Percentiles rank a stretch among this genome's conserved stretches.
phyloP scores from a whole-genome alignment of 306 rosid genomes.

The Medicago ruthenica region DNA sequence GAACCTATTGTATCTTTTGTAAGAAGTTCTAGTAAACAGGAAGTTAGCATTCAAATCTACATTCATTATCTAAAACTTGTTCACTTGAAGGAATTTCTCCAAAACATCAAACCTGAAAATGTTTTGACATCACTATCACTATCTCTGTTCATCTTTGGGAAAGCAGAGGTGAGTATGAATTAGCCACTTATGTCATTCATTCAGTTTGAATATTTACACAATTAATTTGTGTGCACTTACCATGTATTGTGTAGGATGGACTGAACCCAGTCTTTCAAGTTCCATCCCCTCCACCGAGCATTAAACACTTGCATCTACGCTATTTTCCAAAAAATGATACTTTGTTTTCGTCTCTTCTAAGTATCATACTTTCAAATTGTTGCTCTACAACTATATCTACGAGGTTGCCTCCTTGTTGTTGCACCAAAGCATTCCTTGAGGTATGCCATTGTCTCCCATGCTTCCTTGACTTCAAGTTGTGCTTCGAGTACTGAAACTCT shows the following conservation, averaged over 20 bases:
- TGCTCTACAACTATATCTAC: constrained; percentile 15
- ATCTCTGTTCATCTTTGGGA: too few species aligned
- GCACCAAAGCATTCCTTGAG: constrained; percentile 29
- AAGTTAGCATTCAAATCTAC: too few species aligned
- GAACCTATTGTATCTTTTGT: too few species aligned
- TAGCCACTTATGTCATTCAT: not conserved
- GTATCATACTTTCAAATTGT: constrained; percentile 31
- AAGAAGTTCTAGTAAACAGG: constrained; percentile 24
- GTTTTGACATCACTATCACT: too few species aligned
- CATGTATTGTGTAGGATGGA: constrained; percentile 25
- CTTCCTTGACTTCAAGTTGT: not conserved
- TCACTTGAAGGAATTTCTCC: not conserved
- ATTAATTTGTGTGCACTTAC: not conserved
- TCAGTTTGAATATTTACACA: not conserved
- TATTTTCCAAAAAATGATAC: not conserved
- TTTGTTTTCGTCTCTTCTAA: not conserved
- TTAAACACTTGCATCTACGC: constrained; percentile 21
- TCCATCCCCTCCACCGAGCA: constrained; percentile 32
- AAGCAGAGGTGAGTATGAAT: too few species aligned
- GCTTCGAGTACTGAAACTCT: not conserved
- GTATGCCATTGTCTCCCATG: constrained; percentile 26
- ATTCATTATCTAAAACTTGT: too few species aligned
- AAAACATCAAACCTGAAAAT: too few species aligned
- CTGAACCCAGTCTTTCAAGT: not conserved
- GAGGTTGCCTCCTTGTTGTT: not conserved